phyloP scores from a whole-genome alignment of 441 rosid genomes.

The Codiaeum variegatum region DNA sequence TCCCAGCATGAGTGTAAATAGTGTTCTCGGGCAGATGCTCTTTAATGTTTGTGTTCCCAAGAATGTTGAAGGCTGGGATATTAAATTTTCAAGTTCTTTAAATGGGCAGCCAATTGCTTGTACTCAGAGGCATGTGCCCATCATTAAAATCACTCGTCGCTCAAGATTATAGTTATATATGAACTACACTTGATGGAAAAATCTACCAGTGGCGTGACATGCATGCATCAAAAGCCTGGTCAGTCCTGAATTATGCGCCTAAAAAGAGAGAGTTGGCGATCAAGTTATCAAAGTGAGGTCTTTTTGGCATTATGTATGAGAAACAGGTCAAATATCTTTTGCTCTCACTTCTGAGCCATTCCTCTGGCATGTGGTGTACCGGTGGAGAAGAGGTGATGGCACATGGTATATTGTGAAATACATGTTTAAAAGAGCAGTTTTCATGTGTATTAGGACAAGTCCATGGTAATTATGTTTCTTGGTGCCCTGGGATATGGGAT shows the following conservation, averaged over 20 bases:
- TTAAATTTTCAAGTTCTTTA: slow-evolving; percentile 60
- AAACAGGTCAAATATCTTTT: not conserved
- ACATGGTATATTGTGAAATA: not conserved
- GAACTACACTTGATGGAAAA: slow-evolving; percentile 1
- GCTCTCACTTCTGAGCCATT: slow-evolving; percentile 2
- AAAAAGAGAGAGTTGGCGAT: not conserved
- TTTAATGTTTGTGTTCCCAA: slow-evolving; percentile 84
- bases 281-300: not conserved
- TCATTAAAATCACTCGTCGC: slow-evolving; percentile 49
- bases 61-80: slow-evolving; percentile 95
- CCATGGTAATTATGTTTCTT: not conserved
- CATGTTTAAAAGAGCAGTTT: not conserved
- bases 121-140: slow-evolving; percentile 46
- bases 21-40: slow-evolving; percentile 80
- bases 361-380: slow-evolving; percentile 25
- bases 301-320: slow-evolving; percentile 15
- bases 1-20: slow-evolving; percentile 66
- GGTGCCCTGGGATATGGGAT: not conserved
- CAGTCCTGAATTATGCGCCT: not conserved
- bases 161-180: slow-evolving; percentile 53
- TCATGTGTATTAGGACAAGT: not conserved
- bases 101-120: slow-evolving; percentile 72
- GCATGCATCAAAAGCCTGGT: slow-evolving; percentile 12
- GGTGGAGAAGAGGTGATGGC: not conserved
- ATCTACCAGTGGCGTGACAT: not conserved